These are phyloP conservation scores for Pseudonitzschia delicatissima DNA, from an alignment of 108 stramenopile genomes.

Conservation along the genomic window DNA sequence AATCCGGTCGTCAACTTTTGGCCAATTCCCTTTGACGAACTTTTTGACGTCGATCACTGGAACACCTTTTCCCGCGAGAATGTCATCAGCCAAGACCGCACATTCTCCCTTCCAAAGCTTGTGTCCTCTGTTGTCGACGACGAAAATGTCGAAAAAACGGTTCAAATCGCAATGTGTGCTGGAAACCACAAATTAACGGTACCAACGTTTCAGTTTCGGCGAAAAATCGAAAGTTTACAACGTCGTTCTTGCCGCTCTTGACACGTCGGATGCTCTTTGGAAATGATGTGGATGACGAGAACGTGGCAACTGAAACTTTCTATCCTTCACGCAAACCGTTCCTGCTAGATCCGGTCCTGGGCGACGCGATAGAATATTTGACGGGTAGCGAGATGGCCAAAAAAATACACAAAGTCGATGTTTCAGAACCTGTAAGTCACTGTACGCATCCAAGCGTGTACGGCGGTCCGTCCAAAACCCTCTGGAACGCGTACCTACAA, in stretches of 20 bases:
- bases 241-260: background rate
- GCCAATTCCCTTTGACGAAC: constrained; percentile 51
- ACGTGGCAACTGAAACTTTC: background rate
- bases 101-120: constrained; percentile 32
- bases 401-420: background rate
- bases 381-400: background rate
- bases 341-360: background rate
- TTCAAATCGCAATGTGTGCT: background rate
- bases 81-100: background rate
- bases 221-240: background rate
- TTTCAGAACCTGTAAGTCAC: background rate
- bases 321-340: background rate
- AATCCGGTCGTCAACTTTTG: constrained; percentile 8
- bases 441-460: background rate
- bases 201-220: background rate
- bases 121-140: constrained; percentile 1
- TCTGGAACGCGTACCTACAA: background rate
- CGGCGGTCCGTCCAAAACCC: background rate
- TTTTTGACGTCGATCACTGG: constrained; percentile 76
- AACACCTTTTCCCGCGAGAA: constrained; percentile 34
- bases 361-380: background rate
- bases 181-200: background rate
- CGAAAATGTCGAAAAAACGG: no score
- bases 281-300: background rate
- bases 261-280: background rate